Base-by-base conservation (phyloP, 176 grass and related monocot genomes). In the Stipa capillata region DNA sequence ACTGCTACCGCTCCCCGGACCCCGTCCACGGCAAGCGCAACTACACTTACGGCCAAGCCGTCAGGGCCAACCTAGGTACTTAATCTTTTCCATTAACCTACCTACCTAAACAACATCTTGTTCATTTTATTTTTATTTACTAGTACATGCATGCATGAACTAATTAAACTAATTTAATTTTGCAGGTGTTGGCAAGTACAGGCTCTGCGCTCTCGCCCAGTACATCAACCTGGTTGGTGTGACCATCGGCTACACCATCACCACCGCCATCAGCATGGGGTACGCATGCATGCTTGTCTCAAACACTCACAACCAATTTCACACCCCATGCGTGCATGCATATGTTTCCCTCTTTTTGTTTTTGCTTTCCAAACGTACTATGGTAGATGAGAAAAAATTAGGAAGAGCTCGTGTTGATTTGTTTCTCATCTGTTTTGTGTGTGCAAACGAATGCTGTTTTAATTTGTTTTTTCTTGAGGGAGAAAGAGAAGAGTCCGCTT, bases 221-320 rank as follows among this genome's bases (percentile, higher is more conserved):
- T 98, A 98, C 86, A 13, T 87, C 7, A 98, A 98, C 80, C 85
- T 98, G 21, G 87, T 94, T 2, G 95, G 95, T 10, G 85, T 92
- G 11, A 90, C 95, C 13, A 80, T 98, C 24, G 95, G 95, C 18
- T 98, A 98, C 76, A 94, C 95, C 36, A 94, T 98, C 76, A 98
- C 95, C 4, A 98, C 95, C 12, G 92, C 92, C 82, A 91, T 94
- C 54, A 98, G 95, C 85, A 94, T 98, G 95, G 92, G 92, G 94
- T 97, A 86, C 56, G 43, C 24, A 35, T n/a, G n/a, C n/a, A n/a
- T n/a, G n/a, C n/a, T n/a, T 27, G 42, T 29, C 53, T 76, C 53
- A 29, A 41, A 75, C 36, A 44, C 73, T 77, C 54, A n/a, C 27
- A 45, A 61, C 74, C 55, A 45, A 21, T 29, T 60, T 15, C 39